A percentile compares a stretch with the other conserved stretches of the same genome.
These are phyloP conservation scores for Brachypodium distachyon DNA, from an alignment of 202 grass and related monocot genomes.

Conservation along the genomic window DNA sequence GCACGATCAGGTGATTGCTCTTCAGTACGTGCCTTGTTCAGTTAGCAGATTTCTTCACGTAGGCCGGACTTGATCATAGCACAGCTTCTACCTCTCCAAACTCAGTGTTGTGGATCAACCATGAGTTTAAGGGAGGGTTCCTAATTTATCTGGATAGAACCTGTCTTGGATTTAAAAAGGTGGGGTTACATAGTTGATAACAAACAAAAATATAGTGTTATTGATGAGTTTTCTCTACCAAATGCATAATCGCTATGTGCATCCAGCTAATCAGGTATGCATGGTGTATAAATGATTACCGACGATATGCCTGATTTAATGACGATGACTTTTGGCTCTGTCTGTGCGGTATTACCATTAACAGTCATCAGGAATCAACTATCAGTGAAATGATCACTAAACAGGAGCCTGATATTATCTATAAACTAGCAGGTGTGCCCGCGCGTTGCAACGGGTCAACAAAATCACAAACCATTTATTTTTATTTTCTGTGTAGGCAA, in stretches of 20 bases:
- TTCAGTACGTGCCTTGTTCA: no score
- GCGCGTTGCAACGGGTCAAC: no score
- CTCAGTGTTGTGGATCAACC: no score
- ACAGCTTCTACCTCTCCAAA: no score
- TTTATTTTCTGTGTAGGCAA: no score
- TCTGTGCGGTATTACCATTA: not conserved
- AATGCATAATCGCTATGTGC: not conserved
- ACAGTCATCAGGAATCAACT: not conserved
- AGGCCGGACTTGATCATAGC: conserved; percentile 60
- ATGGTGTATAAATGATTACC: not conserved
- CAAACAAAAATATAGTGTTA: not conserved
- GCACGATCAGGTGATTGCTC: no score
- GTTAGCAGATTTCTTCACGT: no score
- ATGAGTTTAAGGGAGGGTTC: conserved; percentile 76
- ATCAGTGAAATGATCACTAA: not conserved
- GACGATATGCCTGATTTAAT: not conserved
- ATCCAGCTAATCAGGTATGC: not conserved
- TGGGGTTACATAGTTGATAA: conserved; percentile 7
- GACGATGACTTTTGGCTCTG: not conserved
- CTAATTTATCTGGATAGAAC: conserved; percentile 94
- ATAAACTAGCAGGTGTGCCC: no score
- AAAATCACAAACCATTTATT: no score
- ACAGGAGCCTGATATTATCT: not conserved
- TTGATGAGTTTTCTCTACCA: not conserved
- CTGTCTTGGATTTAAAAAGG: conserved; percentile 22